Evolutionary conservation across 768 basidiomycete genomes (phyloP).

Genomic region (Naganishia kalamii): DNA sequence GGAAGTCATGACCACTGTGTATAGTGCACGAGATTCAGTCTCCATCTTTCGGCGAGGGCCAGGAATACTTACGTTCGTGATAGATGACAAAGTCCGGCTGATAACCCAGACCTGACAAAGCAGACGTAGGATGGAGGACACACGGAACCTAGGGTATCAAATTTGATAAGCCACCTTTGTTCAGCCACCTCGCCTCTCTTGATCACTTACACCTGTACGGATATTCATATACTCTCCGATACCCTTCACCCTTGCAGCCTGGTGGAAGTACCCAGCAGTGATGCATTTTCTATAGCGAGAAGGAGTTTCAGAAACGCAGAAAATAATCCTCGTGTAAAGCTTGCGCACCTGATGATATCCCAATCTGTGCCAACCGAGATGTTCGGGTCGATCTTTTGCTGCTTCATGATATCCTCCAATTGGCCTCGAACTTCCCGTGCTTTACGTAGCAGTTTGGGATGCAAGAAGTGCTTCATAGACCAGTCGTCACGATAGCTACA

Average conservation of each 20-base stretch:
- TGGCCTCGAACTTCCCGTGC: constrained; percentile 90
- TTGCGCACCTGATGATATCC: constrained; percentile 67
- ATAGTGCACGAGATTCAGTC: neutral
- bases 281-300: constrained; percentile 74
- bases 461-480: constrained; percentile 89
- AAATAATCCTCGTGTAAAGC: neutral
- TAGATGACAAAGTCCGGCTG: constrained; percentile 92
- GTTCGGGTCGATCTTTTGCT: constrained; percentile 83
- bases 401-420: constrained; percentile 98
- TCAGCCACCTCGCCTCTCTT: neutral
- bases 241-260: constrained; percentile 95
- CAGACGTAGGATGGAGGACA: constrained; percentile 92
- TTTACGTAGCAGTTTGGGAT: constrained; percentile 91
- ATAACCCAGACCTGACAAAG: constrained; percentile 93
- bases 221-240: constrained; percentile 99
- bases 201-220: constrained; percentile 58
- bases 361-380: constrained; percentile 91
- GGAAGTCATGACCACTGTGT: constrained; percentile 70
- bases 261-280: constrained; percentile 96
- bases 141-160: constrained; percentile 58
- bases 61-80: constrained; percentile 60
- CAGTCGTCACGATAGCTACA: constrained; percentile 83
- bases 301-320: neutral
- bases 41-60: neutral
- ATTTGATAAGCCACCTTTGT: neutral